Conservation (phyloP, 768 basidiomycete species). For the Coprinopsis strossmayeri region DNA sequence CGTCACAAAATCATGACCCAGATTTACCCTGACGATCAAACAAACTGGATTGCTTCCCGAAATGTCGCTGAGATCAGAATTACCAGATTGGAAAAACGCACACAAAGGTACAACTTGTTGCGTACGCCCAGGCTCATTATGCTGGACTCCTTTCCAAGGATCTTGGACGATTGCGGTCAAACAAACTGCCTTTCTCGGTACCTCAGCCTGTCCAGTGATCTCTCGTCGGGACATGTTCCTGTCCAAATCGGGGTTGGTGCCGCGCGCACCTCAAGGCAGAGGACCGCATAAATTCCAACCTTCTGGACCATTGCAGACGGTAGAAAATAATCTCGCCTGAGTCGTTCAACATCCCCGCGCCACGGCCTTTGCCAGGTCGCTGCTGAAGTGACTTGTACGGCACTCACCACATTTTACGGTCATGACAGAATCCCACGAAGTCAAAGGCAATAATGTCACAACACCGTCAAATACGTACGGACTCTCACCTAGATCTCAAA, state of each 20-base stretch:
- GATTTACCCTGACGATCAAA: no score
- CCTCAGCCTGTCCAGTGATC: no score
- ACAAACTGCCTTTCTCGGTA: slow-evolving; percentile 36
- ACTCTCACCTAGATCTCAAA: background rate
- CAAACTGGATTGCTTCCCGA: no score
- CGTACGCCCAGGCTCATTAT: slow-evolving; percentile 40
- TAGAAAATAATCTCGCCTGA: no score
- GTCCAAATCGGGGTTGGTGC: background rate
- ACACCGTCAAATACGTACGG: slow-evolving; percentile 4
- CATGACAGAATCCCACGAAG: slow-evolving; percentile 6
- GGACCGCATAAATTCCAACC: background rate
- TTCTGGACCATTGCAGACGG: no score
- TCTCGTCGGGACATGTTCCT: background rate
- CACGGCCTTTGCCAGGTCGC: no score
- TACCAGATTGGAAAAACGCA: slow-evolving; percentile 33
- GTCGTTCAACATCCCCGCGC: no score
- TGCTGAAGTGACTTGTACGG: no score
- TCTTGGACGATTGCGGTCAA: slow-evolving; percentile 27
- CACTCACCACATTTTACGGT: no score
- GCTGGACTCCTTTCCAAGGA: slow-evolving; percentile 42
- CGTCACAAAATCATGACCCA: no score
- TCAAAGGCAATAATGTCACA: slow-evolving; percentile 3
- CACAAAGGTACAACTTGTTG: no score
- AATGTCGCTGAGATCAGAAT: slow-evolving; percentile 35
- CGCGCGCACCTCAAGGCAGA: background rate